Base-by-base conservation (phyloP, 257 asterid genomes). In the Catharanthus roseus region DNA sequence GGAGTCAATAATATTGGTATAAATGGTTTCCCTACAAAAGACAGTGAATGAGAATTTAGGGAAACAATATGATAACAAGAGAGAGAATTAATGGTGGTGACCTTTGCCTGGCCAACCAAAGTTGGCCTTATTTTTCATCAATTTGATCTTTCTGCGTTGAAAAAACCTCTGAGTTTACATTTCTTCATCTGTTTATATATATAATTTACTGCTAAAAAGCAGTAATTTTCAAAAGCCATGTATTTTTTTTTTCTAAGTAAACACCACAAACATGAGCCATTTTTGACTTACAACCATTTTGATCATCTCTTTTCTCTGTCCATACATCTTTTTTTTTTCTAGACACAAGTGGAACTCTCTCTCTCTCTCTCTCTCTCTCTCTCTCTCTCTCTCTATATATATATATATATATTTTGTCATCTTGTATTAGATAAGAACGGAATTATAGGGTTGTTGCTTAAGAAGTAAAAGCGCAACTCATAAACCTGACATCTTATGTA, bases 21-120 rank as follows among this genome's bases (percentile, higher is more conserved):
- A n/a, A n/a, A n/a, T 66, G 67, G 82, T 64, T 79, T 74, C 83
- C 80, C 71, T 45, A 31, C 75, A 58, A 53, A 82, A 73, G 78
- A 77, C 76, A 77, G 58, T 64, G 55, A 62, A 44, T 51, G 60
- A 3, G 41, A 39, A 58, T 72, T 68, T 68, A 41, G 31, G 54
- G 50, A 62, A 45, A 75, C 42, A 34, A 10, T 33, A 19, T 6
- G 67, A 34, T 34, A 33, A 3, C 34, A 69, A 34, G 79, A 70
- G 75, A 69, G 71, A 75, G 73, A 68, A 67, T 41, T 42, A 39
- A 68, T 75, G 81, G 74, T 65, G 78, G 81, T 74, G 82, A 3
- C 42, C 42, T 8, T 38, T n/a, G n/a, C n/a, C n/a, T n/a, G n/a
- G 75, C 68, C 85, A 68, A 67, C 72, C 54, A 3, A 21, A 33